A percentile compares a stretch with the other conserved stretches of the same genome.
Evolutionary conservation across 495 filamentous ascomycete species (phyloP).

Genomic region (Neurospora pannonica): DNA sequence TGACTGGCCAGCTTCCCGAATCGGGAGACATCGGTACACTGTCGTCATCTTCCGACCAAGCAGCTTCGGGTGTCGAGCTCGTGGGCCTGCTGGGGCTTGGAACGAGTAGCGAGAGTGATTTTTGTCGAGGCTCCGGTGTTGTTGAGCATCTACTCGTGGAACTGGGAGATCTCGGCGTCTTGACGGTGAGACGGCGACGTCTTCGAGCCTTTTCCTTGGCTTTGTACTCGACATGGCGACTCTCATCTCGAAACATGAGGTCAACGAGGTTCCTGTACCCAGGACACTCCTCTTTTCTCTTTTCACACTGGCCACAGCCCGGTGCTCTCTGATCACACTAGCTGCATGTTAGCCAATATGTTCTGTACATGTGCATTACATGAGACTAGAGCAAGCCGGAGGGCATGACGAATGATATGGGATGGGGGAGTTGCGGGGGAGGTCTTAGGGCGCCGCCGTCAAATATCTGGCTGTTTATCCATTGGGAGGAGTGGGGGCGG

Average conservation of each 20-base stretch:
- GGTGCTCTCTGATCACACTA: constrained; percentile 59
- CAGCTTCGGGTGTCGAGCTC: constrained; percentile 5
- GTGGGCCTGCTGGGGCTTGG: constrained; percentile 5
- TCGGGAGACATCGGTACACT: constrained; percentile 25
- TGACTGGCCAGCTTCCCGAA: constrained; percentile 26
- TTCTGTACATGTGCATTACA: neutral
- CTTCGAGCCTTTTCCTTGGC: constrained; percentile 36
- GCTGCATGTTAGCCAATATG: constrained; percentile 5
- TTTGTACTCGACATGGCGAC: constrained; percentile 55
- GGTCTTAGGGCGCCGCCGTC: neutral
- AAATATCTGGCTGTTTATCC: neutral
- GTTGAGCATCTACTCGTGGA: constrained; percentile 12
- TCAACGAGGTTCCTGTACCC: constrained; percentile 62
- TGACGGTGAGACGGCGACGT: constrained; percentile 12
- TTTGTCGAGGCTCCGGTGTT: constrained; percentile 17
- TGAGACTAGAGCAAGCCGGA: neutral
- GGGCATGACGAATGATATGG: neutral
- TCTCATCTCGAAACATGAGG: constrained; percentile 67
- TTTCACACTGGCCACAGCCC: constrained; percentile 57
- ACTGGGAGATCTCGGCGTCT: constrained; percentile 10
- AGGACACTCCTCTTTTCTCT: constrained; percentile 52
- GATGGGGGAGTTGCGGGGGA: neutral
- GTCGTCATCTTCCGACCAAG: constrained; percentile 16
- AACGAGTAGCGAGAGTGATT: constrained; percentile 11
- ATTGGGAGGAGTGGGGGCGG: neutral